Conservation (phyloP, 768 basidiomycete genomes). For the Suillus hirtellus region DNA sequence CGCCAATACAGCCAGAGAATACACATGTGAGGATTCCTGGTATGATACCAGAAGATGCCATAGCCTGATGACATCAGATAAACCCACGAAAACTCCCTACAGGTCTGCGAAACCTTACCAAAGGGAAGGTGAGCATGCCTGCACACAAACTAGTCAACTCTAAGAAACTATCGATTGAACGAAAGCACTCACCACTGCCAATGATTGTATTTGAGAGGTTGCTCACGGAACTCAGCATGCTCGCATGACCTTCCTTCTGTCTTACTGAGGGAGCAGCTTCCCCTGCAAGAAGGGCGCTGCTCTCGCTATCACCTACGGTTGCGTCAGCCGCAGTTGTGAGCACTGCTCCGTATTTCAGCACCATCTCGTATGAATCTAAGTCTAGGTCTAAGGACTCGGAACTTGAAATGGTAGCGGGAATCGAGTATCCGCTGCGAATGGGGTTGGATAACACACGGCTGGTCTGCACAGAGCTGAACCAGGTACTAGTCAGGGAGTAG, state of each 20-base stretch:
- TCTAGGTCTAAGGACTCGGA: slow-evolving; percentile 7
- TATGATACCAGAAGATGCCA: slow-evolving; percentile 87
- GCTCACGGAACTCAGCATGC: slow-evolving; percentile 65
- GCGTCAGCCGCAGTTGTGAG: slow-evolving; percentile 31
- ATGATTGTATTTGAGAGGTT: slow-evolving; percentile 91
- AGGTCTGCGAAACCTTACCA: slow-evolving; percentile 47
- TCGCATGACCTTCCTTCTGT: slow-evolving; percentile 65
- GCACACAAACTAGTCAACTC: slow-evolving; percentile 9
- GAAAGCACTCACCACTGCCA: slow-evolving; percentile 67
- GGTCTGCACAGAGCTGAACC: background rate
- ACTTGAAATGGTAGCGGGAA: background rate
- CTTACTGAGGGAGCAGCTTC: slow-evolving; percentile 25
- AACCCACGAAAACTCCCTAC: background rate
- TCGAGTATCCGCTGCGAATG: background rate
- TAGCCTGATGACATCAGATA: slow-evolving; percentile 52
- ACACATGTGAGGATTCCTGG: slow-evolving; percentile 89
- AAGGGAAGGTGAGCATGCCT: slow-evolving; percentile 89
- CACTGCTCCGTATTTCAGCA: slow-evolving; percentile 66
- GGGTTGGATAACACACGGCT: background rate
- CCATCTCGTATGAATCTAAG: slow-evolving; percentile 55
- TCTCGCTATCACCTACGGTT: slow-evolving; percentile 42
- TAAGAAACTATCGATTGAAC: background rate
- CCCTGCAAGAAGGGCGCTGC: slow-evolving; percentile 57
- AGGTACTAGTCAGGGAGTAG: background rate
- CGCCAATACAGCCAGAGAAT: slow-evolving; percentile 73